Conservation (phyloP, 176 grass and related monocot genomes). For the Lolium rigidum region DNA sequence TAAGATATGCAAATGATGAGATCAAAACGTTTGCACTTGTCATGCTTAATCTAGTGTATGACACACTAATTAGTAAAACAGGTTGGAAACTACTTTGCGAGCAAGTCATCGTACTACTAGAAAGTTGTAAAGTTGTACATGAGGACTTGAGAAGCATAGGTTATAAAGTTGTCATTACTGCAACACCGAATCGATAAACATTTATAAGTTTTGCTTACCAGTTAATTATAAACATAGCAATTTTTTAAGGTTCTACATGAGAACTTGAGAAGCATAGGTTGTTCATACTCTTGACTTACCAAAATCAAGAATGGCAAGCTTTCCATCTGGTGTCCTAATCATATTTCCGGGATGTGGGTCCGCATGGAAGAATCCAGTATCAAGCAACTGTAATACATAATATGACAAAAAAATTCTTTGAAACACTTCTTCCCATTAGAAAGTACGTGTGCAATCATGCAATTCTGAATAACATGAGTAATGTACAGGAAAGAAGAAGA, state of each 20-base stretch:
- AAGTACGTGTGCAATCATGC: not conserved
- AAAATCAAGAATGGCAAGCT: constrained; percentile 99
- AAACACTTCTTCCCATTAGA: not conserved
- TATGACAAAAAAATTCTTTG: not conserved
- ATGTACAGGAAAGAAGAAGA: not conserved
- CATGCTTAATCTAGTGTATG: not conserved
- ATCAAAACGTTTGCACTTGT: constrained; percentile 2
- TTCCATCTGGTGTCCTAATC: constrained; percentile 97
- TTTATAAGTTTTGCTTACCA: not conserved
- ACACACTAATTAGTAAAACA: not conserved
- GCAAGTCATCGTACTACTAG: constrained; percentile 7
- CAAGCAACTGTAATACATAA: constrained; percentile 73
- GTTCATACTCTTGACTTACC: constrained; percentile 58
- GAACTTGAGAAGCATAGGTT: constrained; percentile 5
- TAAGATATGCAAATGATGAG: constrained; percentile 3
- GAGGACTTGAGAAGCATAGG: no score
- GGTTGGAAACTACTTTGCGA: not conserved
- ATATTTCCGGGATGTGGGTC: constrained; percentile 99
- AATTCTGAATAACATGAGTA: constrained; percentile 26
- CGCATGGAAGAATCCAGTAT: constrained; percentile 97
- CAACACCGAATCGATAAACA: not conserved
- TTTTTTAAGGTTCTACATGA: not conserved
- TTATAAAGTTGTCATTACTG: no score
- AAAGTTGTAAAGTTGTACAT: not conserved
- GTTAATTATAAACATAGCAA: constrained; percentile 18